Base-by-base conservation (phyloP, 2,329 filamentous ascomycete genomes). In the Penicillium paneum region DNA sequence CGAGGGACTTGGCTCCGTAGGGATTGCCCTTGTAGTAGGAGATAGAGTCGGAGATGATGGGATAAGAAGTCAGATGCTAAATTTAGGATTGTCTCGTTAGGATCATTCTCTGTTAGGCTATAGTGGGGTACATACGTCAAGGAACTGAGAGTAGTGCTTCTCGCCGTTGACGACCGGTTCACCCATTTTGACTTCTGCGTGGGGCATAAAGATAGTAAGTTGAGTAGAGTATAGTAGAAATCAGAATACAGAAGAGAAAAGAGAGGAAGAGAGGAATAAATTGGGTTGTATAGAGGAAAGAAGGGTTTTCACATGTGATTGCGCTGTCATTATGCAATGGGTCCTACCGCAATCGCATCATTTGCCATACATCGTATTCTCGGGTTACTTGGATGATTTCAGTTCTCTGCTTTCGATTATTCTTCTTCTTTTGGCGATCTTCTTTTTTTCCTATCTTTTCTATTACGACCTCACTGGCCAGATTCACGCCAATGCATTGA, bases 31-130 rank as follows among this genome's bases (percentile, higher is more conserved):
- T 90, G 82, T 95, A 87, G 69, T 84, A 86, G 57, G 83, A 78
- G 74, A 96, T 84, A 67, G 86, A 79, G 74, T 96, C 91, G 69
- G 84, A 84, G 70, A 97, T 83, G 62, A 95, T 76, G 38, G 93
- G 93, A 76, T 96, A 96, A 62, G 87, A 87, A 65, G 86, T 81
- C 60, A 97, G 81, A 71, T 97, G 92, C 90, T 96, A 26, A 8
- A 51, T 44, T 44, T 53, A 19, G 48, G 36, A 39, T 60, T 21
- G 6, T 11, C 67, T 65, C 56, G 68, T 64, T 52, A 61, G 48
- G 32, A 32, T 51, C 39, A 34, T 50, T 12, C 29, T 42, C 11
- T n/a, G 4, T 38, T 44, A 38, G 24, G 28, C 35, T 26, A 10
- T 19, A 38, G 47, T 17, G 47, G 53, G 58, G 64, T 62, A 59